Evolutionary conservation across 805 yeast species (phyloP), one percentile per base, ranked within the genome.

Genomic region (Komagataella kurtzmanii): DNA sequence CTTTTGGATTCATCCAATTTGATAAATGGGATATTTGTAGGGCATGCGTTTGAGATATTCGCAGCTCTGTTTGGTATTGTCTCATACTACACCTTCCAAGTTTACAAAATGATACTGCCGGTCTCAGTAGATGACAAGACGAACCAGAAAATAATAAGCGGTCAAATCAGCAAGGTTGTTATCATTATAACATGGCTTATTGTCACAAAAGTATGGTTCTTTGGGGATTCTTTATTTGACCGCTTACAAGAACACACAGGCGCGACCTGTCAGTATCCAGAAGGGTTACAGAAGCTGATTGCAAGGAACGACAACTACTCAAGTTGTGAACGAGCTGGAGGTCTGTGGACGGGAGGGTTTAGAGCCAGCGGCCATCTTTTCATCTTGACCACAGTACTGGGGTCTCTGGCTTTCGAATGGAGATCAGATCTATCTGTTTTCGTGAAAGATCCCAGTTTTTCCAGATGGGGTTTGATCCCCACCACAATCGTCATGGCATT

Each of bases 281-380:
- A 12, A 45, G 58, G 24, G 51, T 47, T 44, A 54, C 60, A 54
- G 59, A 12, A 18, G 14, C 56, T 50, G 50, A 57, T 44, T 64
- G 68, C 46, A 30, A 48, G 44, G 23, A 18, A 21, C 7, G 24
- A 43, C 3, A 36, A 24, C n/a, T 53, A 51, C 24, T 17, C 45
- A 6, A 23, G 14, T 8, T 54, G 56, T 47, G 53, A 48, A 7
- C 46, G 55, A 23, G 61, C 55, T 1, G 56, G 51, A 10, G 65
- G 60, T 21, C 40, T 48, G 17, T 73, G 75, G 72, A 53, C 61
- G 2, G 66, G 68, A 12, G 74, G 74, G 6, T 65, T 65, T 23
- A 76, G 73, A 54, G 50, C 66, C 12, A 70, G 76, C 17, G 77
- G 79, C 6, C 79, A 74, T 54, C 60, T 65, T 44, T 61, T 68